Evolutionary conservation across 2,329 filamentous ascomycete species (phyloP).

Genomic region (Chrysoporthe puriensis): DNA sequence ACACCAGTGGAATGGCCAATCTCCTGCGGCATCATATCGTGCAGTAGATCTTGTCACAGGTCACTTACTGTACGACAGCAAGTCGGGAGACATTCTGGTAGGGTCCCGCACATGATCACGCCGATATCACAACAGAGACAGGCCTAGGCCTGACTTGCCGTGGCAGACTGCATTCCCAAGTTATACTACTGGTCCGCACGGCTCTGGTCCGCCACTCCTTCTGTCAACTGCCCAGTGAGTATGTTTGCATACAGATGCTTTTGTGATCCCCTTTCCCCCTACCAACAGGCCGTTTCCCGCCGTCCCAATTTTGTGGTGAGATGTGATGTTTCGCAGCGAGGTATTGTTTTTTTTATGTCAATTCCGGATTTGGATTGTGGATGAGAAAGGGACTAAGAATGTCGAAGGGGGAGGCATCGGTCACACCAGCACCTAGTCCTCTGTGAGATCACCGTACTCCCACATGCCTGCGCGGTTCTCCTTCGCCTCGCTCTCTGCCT

Average conservation of each 20-base stretch:
- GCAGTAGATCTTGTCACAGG: background rate
- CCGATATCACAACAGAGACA: background rate
- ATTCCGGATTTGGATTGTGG: background rate
- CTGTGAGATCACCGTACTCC: slow-evolving; percentile 97
- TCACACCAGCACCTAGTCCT: slow-evolving; percentile 62
- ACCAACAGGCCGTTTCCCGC: background rate
- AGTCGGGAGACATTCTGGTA: background rate
- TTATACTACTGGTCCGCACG: background rate
- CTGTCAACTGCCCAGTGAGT: background rate
- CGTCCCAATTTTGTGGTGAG: background rate
- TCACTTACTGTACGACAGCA: background rate
- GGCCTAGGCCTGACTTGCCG: background rate
- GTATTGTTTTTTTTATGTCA: background rate
- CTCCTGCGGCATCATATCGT: background rate
- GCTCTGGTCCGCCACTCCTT: background rate
- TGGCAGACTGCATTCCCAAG: background rate
- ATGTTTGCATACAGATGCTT: background rate
- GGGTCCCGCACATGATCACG: background rate
- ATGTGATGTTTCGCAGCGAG: background rate
- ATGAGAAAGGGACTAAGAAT: background rate
- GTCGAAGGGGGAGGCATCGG: background rate
- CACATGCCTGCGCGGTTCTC: slow-evolving; percentile 83
- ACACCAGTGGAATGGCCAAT: background rate
- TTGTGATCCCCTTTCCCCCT: background rate
- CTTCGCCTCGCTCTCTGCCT: slow-evolving; percentile 80